Evolutionary conservation across 2,329 filamentous ascomycete genomes (phyloP).

Genomic region (Sclerotinia subarctica): DNA sequence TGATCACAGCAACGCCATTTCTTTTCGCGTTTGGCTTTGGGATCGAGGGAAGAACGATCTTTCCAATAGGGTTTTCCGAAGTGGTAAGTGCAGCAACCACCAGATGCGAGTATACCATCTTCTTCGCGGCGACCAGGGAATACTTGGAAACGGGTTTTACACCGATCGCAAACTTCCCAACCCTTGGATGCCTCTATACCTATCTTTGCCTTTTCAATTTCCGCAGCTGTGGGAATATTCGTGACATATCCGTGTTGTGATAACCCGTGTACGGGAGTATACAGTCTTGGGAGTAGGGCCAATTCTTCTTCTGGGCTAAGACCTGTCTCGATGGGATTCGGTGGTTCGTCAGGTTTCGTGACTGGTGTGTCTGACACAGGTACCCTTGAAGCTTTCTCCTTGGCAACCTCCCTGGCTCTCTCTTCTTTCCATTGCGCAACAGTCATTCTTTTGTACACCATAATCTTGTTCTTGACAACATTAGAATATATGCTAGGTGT

Average conservation of each 20-base stretch:
- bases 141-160: slow-evolving; percentile 81
- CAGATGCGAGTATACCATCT: slow-evolving; percentile 72
- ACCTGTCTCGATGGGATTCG: slow-evolving; percentile 64
- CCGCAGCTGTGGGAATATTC: slow-evolving; percentile 58
- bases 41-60: slow-evolving; percentile 50
- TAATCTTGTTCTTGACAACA: slow-evolving; percentile 76
- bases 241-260: slow-evolving; percentile 73
- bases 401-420: slow-evolving; percentile 46
- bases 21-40: slow-evolving; percentile 55
- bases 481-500: slow-evolving; percentile 74
- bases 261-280: slow-evolving; percentile 63
- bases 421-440: slow-evolving; percentile 68
- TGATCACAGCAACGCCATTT: slow-evolving; percentile 79
- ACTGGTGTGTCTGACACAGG: slow-evolving; percentile 35
- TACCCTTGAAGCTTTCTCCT: slow-evolving; percentile 36
- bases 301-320: slow-evolving; percentile 67
- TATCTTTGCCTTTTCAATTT: slow-evolving; percentile 62
- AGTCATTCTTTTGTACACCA: slow-evolving; percentile 72
- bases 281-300: slow-evolving; percentile 57
- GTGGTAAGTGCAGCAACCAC: slow-evolving; percentile 78
- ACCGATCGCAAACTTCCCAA: slow-evolving; percentile 88
- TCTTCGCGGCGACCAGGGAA: slow-evolving; percentile 79
- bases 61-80: slow-evolving; percentile 65
- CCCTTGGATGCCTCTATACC: slow-evolving; percentile 66
- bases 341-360: slow-evolving; percentile 40